Evolutionary conservation across 2,329 filamentous ascomycete genomes (phyloP).

Genomic region (Epichloe bromicola): DNA sequence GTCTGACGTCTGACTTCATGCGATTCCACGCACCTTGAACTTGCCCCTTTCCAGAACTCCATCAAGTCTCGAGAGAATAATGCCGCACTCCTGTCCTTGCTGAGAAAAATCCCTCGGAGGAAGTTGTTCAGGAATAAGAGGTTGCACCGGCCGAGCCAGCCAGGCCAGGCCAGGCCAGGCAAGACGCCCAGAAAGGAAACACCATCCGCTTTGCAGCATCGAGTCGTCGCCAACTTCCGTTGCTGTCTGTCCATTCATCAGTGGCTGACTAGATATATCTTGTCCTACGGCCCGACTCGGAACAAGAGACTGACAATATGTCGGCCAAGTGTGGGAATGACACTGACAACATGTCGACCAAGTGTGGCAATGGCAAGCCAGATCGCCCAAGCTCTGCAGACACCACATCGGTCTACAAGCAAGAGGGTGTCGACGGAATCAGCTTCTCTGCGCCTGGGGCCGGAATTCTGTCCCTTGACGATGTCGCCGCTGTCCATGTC

Average conservation of each 20-base stretch:
- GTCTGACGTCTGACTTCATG: too few relatives aligned
- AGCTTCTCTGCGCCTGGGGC: slow-evolving; percentile 20
- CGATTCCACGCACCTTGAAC: too few relatives aligned
- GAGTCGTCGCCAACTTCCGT: too few relatives aligned
- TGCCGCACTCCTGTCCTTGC: too few relatives aligned
- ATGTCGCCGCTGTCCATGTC: slow-evolving; percentile 43
- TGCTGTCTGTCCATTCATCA: neutral
- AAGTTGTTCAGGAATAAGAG: too few relatives aligned
- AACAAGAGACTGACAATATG: neutral
- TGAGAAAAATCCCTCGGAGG: too few relatives aligned
- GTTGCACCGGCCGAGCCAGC: neutral
- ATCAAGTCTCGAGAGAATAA: too few relatives aligned
- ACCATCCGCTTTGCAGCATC: neutral
- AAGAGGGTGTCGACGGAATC: slow-evolving; percentile 6
- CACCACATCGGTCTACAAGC: slow-evolving; percentile 9
- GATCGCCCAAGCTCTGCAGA: slow-evolving; percentile 21
- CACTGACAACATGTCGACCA: slow-evolving; percentile 4
- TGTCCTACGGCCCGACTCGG: neutral
- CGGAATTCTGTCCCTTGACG: slow-evolving; percentile 30
- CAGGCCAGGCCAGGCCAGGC: too few relatives aligned
- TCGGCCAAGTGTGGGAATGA: slow-evolving; percentile 14
- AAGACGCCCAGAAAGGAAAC: neutral
- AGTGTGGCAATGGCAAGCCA: slow-evolving; percentile 17
- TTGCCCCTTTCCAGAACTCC: too few relatives aligned
- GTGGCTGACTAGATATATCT: neutral